Percentiles rank a stretch among this genome's conserved stretches.
phyloP scores from a whole-genome alignment of 352 stramenopile species.

The Phytophthora nicotianae region DNA sequence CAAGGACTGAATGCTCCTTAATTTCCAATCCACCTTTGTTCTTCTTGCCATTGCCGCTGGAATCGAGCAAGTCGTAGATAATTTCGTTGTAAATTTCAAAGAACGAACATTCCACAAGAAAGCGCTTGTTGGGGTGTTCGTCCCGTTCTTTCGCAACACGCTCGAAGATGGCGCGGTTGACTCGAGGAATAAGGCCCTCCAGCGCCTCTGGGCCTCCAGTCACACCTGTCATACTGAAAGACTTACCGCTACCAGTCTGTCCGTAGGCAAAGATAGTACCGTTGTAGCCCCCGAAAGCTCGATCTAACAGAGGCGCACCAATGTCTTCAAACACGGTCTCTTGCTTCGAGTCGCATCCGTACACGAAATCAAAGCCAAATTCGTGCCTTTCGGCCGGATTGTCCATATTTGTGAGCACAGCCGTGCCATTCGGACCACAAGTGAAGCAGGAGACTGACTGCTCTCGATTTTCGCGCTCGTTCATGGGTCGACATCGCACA shows the following conservation, averaged over 20 bases:
- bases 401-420: conserved; percentile 84
- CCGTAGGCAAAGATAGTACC: conserved; percentile 92
- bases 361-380: conserved; percentile 92
- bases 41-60: conserved; percentile 86
- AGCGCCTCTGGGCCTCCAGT: conserved; percentile 53
- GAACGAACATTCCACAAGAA: conserved; percentile 93
- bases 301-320: conserved; percentile 75
- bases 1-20: conserved; percentile 93
- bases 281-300: conserved; percentile 88
- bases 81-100: conserved; percentile 98
- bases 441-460: conserved; percentile 77
- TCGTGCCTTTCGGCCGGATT: conserved; percentile 80
- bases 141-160: conserved; percentile 68
- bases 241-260: conserved; percentile 89
- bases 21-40: conserved; percentile 91
- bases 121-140: conserved; percentile 78
- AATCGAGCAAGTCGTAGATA: conserved; percentile 94
- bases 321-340: conserved; percentile 81
- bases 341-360: conserved; percentile 80
- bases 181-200: conserved; percentile 91
- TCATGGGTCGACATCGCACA: conserved; percentile 92
- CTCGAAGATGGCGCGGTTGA: conserved; percentile 92
- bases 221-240: conserved; percentile 89
- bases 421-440: conserved; percentile 63
- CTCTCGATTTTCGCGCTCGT: conserved; percentile 83